These are phyloP conservation scores for Penicillium diatomitis DNA, from an alignment of 495 filamentous ascomycete species.

Conservation along the genomic window DNA sequence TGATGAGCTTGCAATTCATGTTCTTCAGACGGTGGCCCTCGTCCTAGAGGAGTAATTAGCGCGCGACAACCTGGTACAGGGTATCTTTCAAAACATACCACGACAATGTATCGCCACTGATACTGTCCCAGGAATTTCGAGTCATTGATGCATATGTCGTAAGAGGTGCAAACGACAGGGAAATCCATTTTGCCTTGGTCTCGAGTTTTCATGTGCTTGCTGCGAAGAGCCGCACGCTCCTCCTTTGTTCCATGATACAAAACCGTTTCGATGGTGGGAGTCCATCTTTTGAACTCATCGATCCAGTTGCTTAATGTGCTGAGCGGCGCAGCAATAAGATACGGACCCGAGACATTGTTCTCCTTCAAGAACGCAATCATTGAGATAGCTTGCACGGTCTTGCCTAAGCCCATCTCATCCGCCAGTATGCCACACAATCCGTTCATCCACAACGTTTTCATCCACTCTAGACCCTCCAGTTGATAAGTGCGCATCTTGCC, in stretches of 20 bases:
- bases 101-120: slow-evolving; percentile 94
- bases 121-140: slow-evolving; percentile 68
- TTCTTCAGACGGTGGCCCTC: slow-evolving; percentile 98
- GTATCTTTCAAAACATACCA: slow-evolving; percentile 43
- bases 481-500: slow-evolving; percentile 93
- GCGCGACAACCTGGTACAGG: background rate
- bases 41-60: slow-evolving; percentile 43
- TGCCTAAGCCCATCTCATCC: slow-evolving; percentile 58
- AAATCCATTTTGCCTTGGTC: slow-evolving; percentile 59
- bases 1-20: slow-evolving; percentile 84
- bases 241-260: slow-evolving; percentile 80
- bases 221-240: slow-evolving; percentile 63
- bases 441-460: slow-evolving; percentile 79
- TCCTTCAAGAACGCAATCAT: slow-evolving; percentile 84
- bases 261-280: slow-evolving; percentile 73
- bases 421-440: slow-evolving; percentile 91
- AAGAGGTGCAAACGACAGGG: slow-evolving; percentile 85
- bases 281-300: slow-evolving; percentile 88
- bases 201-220: slow-evolving; percentile 47
- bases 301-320: slow-evolving; percentile 95
- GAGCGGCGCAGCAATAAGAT: slow-evolving; percentile 80
- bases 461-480: slow-evolving; percentile 88
- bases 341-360: slow-evolving; percentile 77
- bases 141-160: slow-evolving; percentile 93
- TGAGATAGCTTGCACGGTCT: slow-evolving; percentile 90